Evolutionary conservation across 2,329 filamentous ascomycete species (phyloP).

Genomic region (Pleurostoma richardsiae): DNA sequence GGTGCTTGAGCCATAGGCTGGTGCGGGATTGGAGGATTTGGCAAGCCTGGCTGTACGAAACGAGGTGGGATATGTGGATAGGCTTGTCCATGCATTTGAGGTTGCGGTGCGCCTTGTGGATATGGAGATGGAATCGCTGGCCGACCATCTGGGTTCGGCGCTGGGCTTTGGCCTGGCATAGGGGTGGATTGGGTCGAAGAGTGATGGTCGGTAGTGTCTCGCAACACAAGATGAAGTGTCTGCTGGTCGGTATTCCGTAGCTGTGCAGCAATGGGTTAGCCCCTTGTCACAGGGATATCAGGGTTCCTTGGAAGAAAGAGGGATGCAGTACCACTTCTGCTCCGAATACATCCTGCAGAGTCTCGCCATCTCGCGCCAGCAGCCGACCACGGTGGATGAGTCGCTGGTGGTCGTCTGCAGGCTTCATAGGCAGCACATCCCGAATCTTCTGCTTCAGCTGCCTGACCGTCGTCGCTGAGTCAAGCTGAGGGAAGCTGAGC

Average conservation of each 20-base stretch:
- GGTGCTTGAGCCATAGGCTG: not conserved
- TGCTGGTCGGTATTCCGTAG: slow-evolving; percentile 39
- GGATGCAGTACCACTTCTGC: slow-evolving; percentile 39
- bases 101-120: slow-evolving; percentile 4
- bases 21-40: not conserved
- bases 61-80: slow-evolving; percentile 1
- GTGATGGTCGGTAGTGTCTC: slow-evolving; percentile 26
- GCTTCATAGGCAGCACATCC: slow-evolving; percentile 41
- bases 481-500: slow-evolving; percentile 42
- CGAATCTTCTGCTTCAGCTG: slow-evolving; percentile 56
- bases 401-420: slow-evolving; percentile 49
- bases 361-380: slow-evolving; percentile 48
- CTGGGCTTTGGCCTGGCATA: slow-evolving; percentile 14
- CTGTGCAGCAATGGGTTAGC: slow-evolving; percentile 19
- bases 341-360: slow-evolving; percentile 52
- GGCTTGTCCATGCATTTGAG: slow-evolving; percentile 5
- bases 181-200: slow-evolving; percentile 16
- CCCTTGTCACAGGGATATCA: not conserved
- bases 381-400: slow-evolving; percentile 57
- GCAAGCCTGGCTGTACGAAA: not conserved
- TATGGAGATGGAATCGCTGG: slow-evolving; percentile 2
- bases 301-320: no score
- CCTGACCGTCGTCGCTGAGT: slow-evolving; percentile 46
- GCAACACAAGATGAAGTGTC: slow-evolving; percentile 48
- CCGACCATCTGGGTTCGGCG: slow-evolving; percentile 12